phyloP scores from a whole-genome alignment of 2,329 filamentous ascomycete species.

The Fonsecaea pugnacius region DNA sequence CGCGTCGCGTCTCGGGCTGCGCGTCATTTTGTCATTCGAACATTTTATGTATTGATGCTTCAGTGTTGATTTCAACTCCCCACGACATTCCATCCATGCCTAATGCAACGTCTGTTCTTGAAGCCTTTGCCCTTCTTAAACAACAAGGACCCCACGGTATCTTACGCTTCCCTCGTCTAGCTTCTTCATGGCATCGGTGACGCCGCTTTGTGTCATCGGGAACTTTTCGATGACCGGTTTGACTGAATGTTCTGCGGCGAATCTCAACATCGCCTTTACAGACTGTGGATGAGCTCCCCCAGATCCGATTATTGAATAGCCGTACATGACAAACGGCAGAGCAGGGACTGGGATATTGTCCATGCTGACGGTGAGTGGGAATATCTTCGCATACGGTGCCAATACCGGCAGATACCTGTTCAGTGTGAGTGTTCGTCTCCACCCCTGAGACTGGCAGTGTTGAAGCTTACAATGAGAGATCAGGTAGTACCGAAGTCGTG shows the following conservation, averaged over 20 bases:
- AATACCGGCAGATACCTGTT: conserved; percentile 40
- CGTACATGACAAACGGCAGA: conserved; percentile 21
- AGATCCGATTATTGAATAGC: conserved; percentile 25
- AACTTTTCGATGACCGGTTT: conserved; percentile 70
- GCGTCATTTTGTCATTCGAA: not conserved
- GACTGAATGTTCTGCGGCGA: conserved; percentile 65
- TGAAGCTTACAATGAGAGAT: conserved; percentile 44
- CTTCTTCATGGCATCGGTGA: conserved; percentile 54
- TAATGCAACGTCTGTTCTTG: not conserved
- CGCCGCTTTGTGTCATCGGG: conserved; percentile 57
- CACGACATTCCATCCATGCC: not conserved
- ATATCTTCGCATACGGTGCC: conserved; percentile 42
- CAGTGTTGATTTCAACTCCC: not conserved
- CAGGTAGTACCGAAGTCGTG: conserved; percentile 46
- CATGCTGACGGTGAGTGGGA: conserved; percentile 42
- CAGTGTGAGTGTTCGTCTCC: not conserved
- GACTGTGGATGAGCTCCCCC: conserved; percentile 49
- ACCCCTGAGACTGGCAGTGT: not conserved
- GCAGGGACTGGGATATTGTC: conserved; percentile 28
- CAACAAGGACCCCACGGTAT: conserved; percentile 41
- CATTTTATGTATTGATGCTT: not conserved
- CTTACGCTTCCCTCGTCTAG: conserved; percentile 54
- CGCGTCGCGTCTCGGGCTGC: not conserved
- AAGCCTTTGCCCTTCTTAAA: not conserved
- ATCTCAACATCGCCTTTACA: conserved; percentile 69